phyloP scores from a whole-genome alignment of 2,329 filamentous ascomycete genomes.

The Myriosclerotinia curreyana region DNA sequence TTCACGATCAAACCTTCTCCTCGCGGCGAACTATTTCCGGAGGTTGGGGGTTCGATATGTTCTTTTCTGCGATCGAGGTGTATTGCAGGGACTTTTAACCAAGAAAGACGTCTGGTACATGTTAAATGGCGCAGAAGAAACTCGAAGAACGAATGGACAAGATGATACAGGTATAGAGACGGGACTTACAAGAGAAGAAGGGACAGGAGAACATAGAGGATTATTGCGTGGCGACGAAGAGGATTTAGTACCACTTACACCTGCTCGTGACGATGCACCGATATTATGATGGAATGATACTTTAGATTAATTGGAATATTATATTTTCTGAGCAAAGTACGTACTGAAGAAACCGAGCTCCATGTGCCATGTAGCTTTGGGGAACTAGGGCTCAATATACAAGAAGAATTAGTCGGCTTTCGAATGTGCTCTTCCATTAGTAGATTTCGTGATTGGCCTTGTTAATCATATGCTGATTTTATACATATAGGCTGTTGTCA shows the following conservation, averaged over 20 bases:
- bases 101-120: slow-evolving; percentile 98
- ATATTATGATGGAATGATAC: slow-evolving; percentile 31
- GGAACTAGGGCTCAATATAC: no score
- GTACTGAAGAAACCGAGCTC: neutral
- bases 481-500: neutral
- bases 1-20: slow-evolving; percentile 69
- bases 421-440: neutral
- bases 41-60: slow-evolving; percentile 89
- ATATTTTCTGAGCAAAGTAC: neutral
- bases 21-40: slow-evolving; percentile 93
- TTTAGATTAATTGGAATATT: slow-evolving; percentile 3
- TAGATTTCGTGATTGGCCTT: neutral
- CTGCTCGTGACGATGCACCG: slow-evolving; percentile 26
- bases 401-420: neutral
- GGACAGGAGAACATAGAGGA: slow-evolving; percentile 45
- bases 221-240: slow-evolving; percentile 43
- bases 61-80: slow-evolving; percentile 78
- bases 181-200: slow-evolving; percentile 43
- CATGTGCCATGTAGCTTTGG: no score
- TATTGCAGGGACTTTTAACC: slow-evolving; percentile 79
- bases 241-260: slow-evolving; percentile 28
- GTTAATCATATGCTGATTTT: neutral
- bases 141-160: slow-evolving; percentile 42
- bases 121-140: slow-evolving; percentile 72
- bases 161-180: slow-evolving; percentile 40